These are phyloP conservation scores for Sporothrix pallida DNA, from an alignment of 2,329 filamentous ascomycete species.

Conservation along the genomic window DNA sequence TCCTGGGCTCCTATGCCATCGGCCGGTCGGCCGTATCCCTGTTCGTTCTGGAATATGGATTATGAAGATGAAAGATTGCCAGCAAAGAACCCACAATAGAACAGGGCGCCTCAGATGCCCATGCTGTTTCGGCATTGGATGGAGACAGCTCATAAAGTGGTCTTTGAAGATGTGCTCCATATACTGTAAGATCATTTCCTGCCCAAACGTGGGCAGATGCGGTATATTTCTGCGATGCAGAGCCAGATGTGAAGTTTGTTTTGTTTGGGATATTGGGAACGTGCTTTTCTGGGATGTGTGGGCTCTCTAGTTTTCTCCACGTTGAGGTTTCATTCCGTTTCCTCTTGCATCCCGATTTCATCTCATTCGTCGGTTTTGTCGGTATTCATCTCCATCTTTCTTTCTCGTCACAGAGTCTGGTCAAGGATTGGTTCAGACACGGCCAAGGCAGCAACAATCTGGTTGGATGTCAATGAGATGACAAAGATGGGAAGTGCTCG, in stretches of 20 bases:
- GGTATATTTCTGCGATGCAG: neutral
- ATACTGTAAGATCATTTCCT: neutral
- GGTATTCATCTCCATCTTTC: neutral
- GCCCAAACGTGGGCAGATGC: neutral
- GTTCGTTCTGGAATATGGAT: neutral
- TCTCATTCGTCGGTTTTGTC: neutral
- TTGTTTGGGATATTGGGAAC: neutral
- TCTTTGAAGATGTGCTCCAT: no score
- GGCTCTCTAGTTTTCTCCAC: neutral
- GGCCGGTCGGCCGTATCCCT: conserved; percentile 4
- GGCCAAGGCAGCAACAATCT: conserved; percentile 33
- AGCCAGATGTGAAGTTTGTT: neutral
- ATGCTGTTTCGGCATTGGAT: conserved; percentile 6
- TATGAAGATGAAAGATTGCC: neutral
- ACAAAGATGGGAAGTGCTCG: conserved; percentile 11
- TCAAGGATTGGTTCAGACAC: conserved; percentile 30
- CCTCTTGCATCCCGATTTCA: neutral
- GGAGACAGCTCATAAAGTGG: neutral
- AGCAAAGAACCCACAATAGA: neutral
- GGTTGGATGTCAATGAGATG: neutral
- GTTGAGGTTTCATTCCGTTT: conserved; percentile 26
- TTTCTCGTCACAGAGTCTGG: conserved; percentile 10
- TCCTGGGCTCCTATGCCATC: conserved; percentile 10
- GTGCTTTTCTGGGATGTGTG: neutral
- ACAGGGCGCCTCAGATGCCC: neutral